phyloP scores from a whole-genome alignment of 495 filamentous ascomycete genomes.

The Penicillium cinerascens region DNA sequence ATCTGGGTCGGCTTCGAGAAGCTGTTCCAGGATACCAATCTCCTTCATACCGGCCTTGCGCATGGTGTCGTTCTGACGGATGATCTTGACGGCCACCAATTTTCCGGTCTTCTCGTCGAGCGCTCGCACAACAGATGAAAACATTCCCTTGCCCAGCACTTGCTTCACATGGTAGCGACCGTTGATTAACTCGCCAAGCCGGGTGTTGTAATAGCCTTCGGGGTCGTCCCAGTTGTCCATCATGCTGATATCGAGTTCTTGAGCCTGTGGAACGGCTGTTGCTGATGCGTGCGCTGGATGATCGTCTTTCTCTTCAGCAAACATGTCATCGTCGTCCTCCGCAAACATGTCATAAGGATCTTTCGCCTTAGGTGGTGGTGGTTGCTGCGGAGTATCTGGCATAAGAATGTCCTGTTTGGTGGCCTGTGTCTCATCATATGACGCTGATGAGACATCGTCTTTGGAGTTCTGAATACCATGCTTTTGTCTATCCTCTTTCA shows the following conservation, averaged over 20 bases:
- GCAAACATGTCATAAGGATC: constrained; percentile 95
- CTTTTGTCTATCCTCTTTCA: constrained; percentile 79
- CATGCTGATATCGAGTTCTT: constrained; percentile 73
- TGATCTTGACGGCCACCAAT: constrained; percentile 87
- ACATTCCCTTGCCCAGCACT: constrained; percentile 91
- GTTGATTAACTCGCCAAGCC: constrained; percentile 83
- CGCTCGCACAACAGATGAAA: constrained; percentile 92
- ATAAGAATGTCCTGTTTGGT: constrained; percentile 55
- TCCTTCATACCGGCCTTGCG: constrained; percentile 92
- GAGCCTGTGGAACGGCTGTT: constrained; percentile 53
- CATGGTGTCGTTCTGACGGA: constrained; percentile 91
- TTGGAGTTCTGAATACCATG: constrained; percentile 55
- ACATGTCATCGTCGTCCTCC: constrained; percentile 87
- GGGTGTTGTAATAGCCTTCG: constrained; percentile 92
- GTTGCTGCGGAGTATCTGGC: constrained; percentile 41
- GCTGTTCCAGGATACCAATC: constrained; percentile 81
- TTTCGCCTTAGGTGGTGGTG: constrained; percentile 36
- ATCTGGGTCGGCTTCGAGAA: constrained; percentile 78
- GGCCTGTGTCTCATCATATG: constrained; percentile 60
- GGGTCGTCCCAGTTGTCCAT: constrained; percentile 91
- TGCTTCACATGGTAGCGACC: constrained; percentile 82
- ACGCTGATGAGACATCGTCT: constrained; percentile 54
- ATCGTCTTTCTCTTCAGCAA: constrained; percentile 60
- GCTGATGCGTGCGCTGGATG: constrained; percentile 41
- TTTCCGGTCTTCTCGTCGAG: constrained; percentile 67